Base-by-base conservation (phyloP, 345 rosid species). In the Microthlaspi erraticum region DNA sequence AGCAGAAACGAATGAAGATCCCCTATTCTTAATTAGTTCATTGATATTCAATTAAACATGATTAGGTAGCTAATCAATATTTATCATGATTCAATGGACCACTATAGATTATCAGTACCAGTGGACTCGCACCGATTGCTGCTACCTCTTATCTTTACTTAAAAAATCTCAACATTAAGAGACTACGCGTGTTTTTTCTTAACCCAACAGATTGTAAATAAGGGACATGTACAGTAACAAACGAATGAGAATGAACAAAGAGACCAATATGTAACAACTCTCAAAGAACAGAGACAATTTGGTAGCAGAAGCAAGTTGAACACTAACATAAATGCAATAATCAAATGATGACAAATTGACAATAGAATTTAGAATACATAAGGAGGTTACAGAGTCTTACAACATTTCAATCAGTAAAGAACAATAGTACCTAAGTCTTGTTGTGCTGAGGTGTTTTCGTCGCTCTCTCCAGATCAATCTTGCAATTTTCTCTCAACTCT, bases 401-500 rank as follows among this genome's bases (percentile, higher is more conserved):
- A 56, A 44, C 46, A 48, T 44, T 23, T 6, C 29, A 64, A 50
- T 50, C 69, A 54, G 55, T 20, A 26, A 50, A 64, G 64, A 65
- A 50, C 55, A 60, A 16, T 39, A 32, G 31, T 66, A 31, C 62
- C 67, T 59, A 68, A 79, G 71, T 23, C 73, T 60, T 76, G 80
- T 81, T 44, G 32, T 75, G 79, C 56, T 84, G 71, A 68, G 88
- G 83, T 77, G 80, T 46, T 66, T 75, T 80, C 29, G 77, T 70
- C n/a, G 77, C 78, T 62, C 66, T 83, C 84, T 84, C 94, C 32
- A 87, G 77, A 77, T 87, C 91, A 74, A 63, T 80, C 85, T 87
- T 87, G 87, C 94, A 83, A 60, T 80, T 78, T 73, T 86, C 96
- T 76, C 94, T 85, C 82, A 87, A 74, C 64, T 93, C 94, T 69